Evolutionary conservation across 495 filamentous ascomycete genomes (phyloP), one percentile per base, ranked within the genome.

Genomic region (Cudoniella acicularis): DNA sequence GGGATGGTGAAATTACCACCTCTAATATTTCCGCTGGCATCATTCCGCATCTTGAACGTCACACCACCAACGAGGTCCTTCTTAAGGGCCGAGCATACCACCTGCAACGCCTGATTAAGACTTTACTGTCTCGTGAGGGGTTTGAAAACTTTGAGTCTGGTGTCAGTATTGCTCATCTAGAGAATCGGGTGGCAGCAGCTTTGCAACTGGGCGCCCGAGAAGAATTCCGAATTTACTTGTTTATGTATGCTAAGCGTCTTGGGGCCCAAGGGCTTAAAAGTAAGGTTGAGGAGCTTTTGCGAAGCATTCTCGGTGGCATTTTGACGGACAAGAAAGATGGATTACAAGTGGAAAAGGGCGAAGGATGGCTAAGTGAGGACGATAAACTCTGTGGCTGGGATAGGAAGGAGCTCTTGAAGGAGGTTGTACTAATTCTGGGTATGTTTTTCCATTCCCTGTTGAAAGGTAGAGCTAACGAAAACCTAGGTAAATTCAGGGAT

Each of bases 221-320:
- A 40, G 94, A 98, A 67, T 98, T 97, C 74, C 81, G 88, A 56
- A 75, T 95, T 1, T 96, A 96, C 66, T 72, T 98, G 4, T 86
- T 90, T 62, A 98, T 98, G 90, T 99, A 98, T 64, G 93, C 90
- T 1, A 97, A 96, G 73, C 83, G 95, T 2, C 83, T 99, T 24
- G 94, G 95, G 1, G 90, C 90, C 0, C 95, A 99, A 67, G 92
- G 92, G 0, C 72, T 91, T 61, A 84, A 85, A 64, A 77, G 79
- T 40, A 99, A 98, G 72, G 90, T 97, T 0, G 94, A 96, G 65
- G 95, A 98, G 76, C 71, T 99, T 8, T 72, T 97, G 27, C 85
- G 88, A 57, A 85, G 84, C 30, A 72, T 98, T 48, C 74, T 93
- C 21, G 92, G 94, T 13, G 87, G 87, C 2, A 70, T 92, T 2